Percentiles rank a stretch among this genome's conserved stretches.
phyloP scores from a whole-genome alignment of 257 asterid species.

The Petunia secreta region DNA sequence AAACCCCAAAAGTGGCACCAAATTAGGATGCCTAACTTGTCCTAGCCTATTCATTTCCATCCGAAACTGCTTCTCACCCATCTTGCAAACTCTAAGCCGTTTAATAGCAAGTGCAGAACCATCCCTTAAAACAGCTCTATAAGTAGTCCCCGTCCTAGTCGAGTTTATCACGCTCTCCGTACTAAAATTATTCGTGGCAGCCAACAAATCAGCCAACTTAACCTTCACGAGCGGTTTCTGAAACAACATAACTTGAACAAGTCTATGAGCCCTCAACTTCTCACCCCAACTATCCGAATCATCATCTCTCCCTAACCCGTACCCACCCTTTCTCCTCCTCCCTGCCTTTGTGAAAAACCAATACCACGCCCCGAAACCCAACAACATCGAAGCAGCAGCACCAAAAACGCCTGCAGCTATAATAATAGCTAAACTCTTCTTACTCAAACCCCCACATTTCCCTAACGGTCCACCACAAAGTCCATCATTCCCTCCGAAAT shows the following conservation, averaged over 20 bases:
- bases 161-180: conserved; percentile 53
- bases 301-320: conserved; percentile 53
- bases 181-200: conserved; percentile 68
- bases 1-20: conserved; percentile 88
- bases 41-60: conserved; percentile 91
- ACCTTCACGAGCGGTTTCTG: conserved; percentile 92
- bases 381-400: conserved; percentile 76
- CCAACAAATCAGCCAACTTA: conserved; percentile 72
- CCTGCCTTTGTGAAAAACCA: conserved; percentile 53
- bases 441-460: conserved; percentile 78
- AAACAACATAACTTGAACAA: conserved; percentile 74
- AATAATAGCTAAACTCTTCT: conserved; percentile 69
- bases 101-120: conserved; percentile 80
- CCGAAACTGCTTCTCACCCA: conserved; percentile 78
- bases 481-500: conserved; percentile 61
- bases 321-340: conserved; percentile 56
- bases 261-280: conserved; percentile 73
- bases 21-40: conserved; percentile 89
- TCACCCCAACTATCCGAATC: conserved; percentile 68
- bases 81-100: conserved; percentile 59
- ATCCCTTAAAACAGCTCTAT: conserved; percentile 72
- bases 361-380: conserved; percentile 89
- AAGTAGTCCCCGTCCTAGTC: conserved; percentile 79
- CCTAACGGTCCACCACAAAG: conserved; percentile 77
- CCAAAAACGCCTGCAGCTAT: conserved; percentile 88